Conservation (phyloP, 2,329 filamentous ascomycete species). For the Colletotrichum lindemuthianum region DNA sequence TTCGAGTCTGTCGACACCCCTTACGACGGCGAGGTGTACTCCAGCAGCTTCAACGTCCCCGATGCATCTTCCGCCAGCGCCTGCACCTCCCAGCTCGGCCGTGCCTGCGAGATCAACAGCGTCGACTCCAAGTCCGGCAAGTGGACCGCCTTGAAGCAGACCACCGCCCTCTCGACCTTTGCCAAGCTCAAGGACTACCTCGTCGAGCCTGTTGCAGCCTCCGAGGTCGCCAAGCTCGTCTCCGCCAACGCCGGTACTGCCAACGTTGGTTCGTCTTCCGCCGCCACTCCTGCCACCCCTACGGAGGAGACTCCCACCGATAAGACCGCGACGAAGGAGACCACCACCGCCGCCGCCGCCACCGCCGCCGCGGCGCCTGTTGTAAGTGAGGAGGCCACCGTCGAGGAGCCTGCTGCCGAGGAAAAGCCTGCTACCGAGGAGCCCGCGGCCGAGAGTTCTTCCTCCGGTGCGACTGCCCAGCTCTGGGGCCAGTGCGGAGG, state of each 20-base stretch:
- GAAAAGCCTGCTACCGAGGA: background rate
- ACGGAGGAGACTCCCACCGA: slow-evolving; percentile 9
- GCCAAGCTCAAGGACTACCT: slow-evolving; percentile 38
- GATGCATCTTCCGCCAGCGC: slow-evolving; percentile 36
- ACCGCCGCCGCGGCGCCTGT: background rate
- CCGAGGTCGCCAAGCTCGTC: slow-evolving; percentile 40
- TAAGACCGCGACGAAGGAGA: background rate
- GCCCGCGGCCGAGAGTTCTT: background rate
- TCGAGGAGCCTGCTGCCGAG: slow-evolving; percentile 1
- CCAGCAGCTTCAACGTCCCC: slow-evolving; percentile 39
- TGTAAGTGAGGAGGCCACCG: background rate
- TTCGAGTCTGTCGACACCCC: slow-evolving; percentile 46
- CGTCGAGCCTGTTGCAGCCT: slow-evolving; percentile 40
- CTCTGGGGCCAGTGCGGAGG: slow-evolving; percentile 42
- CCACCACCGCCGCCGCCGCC: background rate
- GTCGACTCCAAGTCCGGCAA: slow-evolving; percentile 37
- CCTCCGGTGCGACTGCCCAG: slow-evolving; percentile 1
- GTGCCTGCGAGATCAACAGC: slow-evolving; percentile 29
- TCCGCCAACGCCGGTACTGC: slow-evolving; percentile 39
- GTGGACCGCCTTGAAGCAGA: slow-evolving; percentile 37
- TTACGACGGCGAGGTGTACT: slow-evolving; percentile 46
- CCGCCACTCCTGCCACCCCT: slow-evolving; percentile 11
- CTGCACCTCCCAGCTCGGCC: slow-evolving; percentile 20
- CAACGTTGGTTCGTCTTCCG: slow-evolving; percentile 37
- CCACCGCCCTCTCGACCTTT: slow-evolving; percentile 36